Base-by-base conservation (phyloP, 202 grass and related monocot genomes). In the Hordeum pubiflorum region DNA sequence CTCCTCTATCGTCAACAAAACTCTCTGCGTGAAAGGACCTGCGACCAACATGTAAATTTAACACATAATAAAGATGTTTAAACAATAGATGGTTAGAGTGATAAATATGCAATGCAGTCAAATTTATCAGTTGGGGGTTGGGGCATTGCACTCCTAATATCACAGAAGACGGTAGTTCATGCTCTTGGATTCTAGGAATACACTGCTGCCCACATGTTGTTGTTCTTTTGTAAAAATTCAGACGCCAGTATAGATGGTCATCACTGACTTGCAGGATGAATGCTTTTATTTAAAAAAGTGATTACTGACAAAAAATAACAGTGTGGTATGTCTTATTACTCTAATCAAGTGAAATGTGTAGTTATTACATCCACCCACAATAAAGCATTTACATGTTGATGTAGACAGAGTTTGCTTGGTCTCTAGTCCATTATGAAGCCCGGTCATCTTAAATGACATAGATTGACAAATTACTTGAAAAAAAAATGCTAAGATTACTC, bases 1-100 rank as follows among this genome's bases (percentile, higher is more conserved):
- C 84, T 94, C 95, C 76, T 98, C 90, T 50, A 98, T 89, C 34
- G 95, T 94, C 73, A 94, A 77, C 24, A 98, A 82, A 80, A 94
- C 92, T 75, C 92, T 91, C 27, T 94, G 88, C 20, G 92, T 86
- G 85, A 98, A 98, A 21, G 90, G 88, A 85, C 94, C 94, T 97
- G 83, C 64, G 39, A 74, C 3, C 36, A 88, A 67, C 67, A 85
- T 82, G 18, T 54, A 20, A 32, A 86, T 63, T 72, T 57, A 81
- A 58, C 17, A 70, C 11, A 63, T 23, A 87, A 74, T 57, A 48
- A 24, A 48, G 2, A 12, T 68, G 10, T 72, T 60, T 65, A 18
- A 62, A 59, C 23, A 80, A 10, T 34, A 26, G 17, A 44, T 32
- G 18, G 61, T 69, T 58, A 8, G 15, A 69, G 29, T 38, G 18